Percentiles rank a stretch among this genome's conserved stretches.
Evolutionary conservation across 768 basidiomycete genomes (phyloP).

Genomic region (Lactifluus volemus): DNA sequence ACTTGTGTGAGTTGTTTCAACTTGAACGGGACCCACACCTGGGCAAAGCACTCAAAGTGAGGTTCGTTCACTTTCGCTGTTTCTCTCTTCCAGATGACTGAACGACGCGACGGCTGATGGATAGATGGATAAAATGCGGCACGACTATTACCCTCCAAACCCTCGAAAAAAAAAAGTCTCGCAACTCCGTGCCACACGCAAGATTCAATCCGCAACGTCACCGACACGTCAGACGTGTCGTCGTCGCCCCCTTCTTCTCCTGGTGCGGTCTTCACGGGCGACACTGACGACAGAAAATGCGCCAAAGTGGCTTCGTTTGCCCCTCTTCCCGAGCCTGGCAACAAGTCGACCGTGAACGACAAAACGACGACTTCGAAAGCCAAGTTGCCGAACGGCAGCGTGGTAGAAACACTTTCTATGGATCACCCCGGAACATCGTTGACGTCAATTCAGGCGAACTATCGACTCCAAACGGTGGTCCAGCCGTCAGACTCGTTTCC

Average conservation of each 20-base stretch:
- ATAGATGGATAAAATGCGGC: neutral
- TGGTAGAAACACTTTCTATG: neutral
- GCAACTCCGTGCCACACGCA: conserved; percentile 94
- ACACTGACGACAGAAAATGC: neutral
- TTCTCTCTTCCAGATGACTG: too few relatives aligned
- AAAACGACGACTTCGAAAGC: neutral
- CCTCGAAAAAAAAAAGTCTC: conserved; percentile 32
- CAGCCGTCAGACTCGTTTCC: neutral
- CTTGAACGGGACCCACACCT: too few relatives aligned
- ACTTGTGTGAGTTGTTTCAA: too few relatives aligned
- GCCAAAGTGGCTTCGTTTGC: neutral
- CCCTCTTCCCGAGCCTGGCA: neutral
- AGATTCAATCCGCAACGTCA: conserved; percentile 88
- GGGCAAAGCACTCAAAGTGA: too few relatives aligned
- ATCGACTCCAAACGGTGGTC: neutral
- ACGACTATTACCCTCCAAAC: neutral
- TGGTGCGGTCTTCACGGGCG: conserved; percentile 88
- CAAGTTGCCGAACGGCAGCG: neutral
- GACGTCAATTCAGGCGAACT: neutral
- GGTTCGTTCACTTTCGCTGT: too few relatives aligned
- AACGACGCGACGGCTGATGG: too few relatives aligned
- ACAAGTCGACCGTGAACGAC: neutral
- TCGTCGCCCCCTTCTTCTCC: conserved; percentile 32
- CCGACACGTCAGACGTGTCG: conserved; percentile 26
- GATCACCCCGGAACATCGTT: neutral